phyloP scores from a whole-genome alignment of 768 basidiomycete species.

The Russula lepida region DNA sequence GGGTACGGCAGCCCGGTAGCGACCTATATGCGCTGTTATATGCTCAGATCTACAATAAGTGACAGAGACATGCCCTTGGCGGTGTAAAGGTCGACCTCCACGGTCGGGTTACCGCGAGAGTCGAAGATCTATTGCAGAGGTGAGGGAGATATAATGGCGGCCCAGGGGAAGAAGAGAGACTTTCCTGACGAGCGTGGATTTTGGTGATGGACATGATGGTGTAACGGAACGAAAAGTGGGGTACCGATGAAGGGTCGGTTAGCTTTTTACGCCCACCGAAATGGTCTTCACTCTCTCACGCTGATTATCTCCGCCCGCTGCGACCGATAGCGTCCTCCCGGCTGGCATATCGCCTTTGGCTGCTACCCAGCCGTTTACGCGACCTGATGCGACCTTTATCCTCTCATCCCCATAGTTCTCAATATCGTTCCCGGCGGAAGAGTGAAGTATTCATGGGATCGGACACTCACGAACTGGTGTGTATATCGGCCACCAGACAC shows the following conservation, averaged over 20 bases:
- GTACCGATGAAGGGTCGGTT: constrained; percentile 1
- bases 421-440: not conserved
- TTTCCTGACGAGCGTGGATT: constrained; percentile 87
- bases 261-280: constrained; percentile 12
- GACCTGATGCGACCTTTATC: not conserved
- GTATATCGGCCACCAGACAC: not conserved
- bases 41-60: not conserved
- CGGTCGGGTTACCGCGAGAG: constrained; percentile 96
- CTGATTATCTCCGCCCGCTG: constrained; percentile 15
- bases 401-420: not conserved
- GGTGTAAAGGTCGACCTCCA: constrained; percentile 88
- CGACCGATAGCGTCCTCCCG: not conserved
- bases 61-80: constrained; percentile 54
- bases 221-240: constrained; percentile 16
- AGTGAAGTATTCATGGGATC: not conserved
- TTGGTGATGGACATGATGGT: constrained; percentile 84
- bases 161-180: constrained; percentile 9
- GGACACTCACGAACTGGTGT: not conserved
- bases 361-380: not conserved
- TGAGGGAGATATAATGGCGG: not conserved
- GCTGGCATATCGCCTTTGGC: not conserved
- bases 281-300: constrained; percentile 29
- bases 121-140: constrained; percentile 77
- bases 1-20: constrained; percentile 90
- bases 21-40: constrained; percentile 44